These are phyloP conservation scores for Flaveria bidentis DNA, from an alignment of 129 eudicot genomes.

Conservation along the genomic window DNA sequence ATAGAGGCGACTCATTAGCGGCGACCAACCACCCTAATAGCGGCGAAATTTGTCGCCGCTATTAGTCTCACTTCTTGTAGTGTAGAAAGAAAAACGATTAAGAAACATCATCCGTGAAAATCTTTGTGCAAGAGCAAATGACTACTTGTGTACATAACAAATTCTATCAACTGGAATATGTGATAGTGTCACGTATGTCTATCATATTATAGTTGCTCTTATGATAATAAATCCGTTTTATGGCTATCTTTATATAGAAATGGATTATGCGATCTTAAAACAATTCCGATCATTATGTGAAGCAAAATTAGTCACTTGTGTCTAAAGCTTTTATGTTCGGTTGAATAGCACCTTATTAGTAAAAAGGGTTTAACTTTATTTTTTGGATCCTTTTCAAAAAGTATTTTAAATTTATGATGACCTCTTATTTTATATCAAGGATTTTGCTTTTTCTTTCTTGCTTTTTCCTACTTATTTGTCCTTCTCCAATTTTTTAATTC, in stretches of 20 bases:
- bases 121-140: too few relatives aligned
- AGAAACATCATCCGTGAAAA: background rate
- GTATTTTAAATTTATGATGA: background rate
- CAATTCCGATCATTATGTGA: background rate
- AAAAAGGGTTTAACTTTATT: background rate
- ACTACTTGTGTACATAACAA: too few relatives aligned
- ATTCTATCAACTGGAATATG: too few relatives aligned
- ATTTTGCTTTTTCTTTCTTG: background rate
- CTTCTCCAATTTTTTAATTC: background rate
- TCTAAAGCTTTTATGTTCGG: background rate
- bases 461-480: background rate
- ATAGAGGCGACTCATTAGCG: too few relatives aligned
- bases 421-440: background rate
- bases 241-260: background rate
- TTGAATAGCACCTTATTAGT: conserved; percentile 7
- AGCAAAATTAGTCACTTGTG: background rate
- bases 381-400: background rate
- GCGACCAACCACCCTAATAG: too few relatives aligned
- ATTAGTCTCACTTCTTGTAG: too few relatives aligned
- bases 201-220: background rate
- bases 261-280: background rate
- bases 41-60: too few relatives aligned
- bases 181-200: background rate
- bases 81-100: background rate
- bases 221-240: background rate